Conservation (phyloP, 345 rosid genomes). For the Cardamine occulta region DNA sequence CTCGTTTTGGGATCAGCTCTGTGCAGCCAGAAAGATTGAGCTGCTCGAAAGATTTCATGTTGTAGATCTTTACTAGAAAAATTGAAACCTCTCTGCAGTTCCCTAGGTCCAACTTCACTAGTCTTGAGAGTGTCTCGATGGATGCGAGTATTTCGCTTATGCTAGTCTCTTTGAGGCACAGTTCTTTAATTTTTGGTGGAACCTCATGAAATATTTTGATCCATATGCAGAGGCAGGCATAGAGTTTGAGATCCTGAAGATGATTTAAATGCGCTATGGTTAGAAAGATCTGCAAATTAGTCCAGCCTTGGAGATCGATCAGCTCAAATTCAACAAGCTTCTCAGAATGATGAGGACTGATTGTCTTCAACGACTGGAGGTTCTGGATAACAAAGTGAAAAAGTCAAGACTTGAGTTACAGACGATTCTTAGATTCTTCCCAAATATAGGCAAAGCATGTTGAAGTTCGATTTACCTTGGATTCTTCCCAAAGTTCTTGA, state of each 20-base stretch:
- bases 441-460: too few species aligned
- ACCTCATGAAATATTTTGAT: slow-evolving; percentile 13
- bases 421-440: too few species aligned
- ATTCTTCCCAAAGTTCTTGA: too few species aligned
- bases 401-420: too few species aligned
- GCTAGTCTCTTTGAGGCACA: slow-evolving; percentile 12
- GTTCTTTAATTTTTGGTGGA: slow-evolving; percentile 32
- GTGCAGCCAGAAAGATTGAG: slow-evolving; percentile 11
- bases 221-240: background rate
- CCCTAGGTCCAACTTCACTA: slow-evolving; percentile 25
- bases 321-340: slow-evolving; percentile 14
- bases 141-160: background rate
- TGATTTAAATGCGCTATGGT: background rate
- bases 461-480: too few species aligned
- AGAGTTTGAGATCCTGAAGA: slow-evolving; percentile 13
- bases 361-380: slow-evolving; percentile 16
- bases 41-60: slow-evolving; percentile 1
- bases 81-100: background rate
- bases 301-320: slow-evolving; percentile 17
- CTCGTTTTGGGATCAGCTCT: too few species aligned
- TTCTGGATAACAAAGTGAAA: background rate
- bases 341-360: slow-evolving; percentile 2
- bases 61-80: slow-evolving; percentile 9
- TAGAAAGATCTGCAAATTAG: background rate
- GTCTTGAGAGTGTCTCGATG: background rate